Conservation (phyloP, 108 stramenopile species). For the Fistulifera pelliculosa region DNA sequence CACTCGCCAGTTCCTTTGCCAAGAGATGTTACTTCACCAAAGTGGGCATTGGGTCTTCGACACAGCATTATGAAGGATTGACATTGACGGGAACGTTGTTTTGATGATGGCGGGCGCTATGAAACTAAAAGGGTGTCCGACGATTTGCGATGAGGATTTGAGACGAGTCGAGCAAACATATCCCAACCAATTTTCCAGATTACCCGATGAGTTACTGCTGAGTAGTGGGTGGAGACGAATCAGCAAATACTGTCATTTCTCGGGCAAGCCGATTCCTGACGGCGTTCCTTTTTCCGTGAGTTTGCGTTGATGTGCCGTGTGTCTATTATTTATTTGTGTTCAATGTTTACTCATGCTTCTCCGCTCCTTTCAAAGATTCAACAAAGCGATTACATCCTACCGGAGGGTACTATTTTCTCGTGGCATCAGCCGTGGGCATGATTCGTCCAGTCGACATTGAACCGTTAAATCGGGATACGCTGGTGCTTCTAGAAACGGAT, state of each 20-base stretch:
- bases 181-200: constrained; percentile 75
- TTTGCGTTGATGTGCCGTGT: constrained; percentile 1
- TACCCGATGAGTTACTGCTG: constrained; percentile 76
- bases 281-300: constrained; percentile 57
- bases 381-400: constrained; percentile 67
- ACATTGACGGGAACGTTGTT: constrained; percentile 81
- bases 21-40: constrained; percentile 86
- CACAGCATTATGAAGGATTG: constrained; percentile 82
- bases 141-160: constrained; percentile 88
- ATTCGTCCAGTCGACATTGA: constrained; percentile 76
- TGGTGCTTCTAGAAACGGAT: constrained; percentile 78
- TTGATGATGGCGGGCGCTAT: constrained; percentile 79
- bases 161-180: constrained; percentile 77
- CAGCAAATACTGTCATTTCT: constrained; percentile 81
- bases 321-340: background rate
- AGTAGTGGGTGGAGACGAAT: constrained; percentile 79
- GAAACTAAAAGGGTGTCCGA: constrained; percentile 86
- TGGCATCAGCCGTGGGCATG: constrained; percentile 77
- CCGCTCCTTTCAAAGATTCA: constrained; percentile 29
- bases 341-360: background rate
- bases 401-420: constrained; percentile 78
- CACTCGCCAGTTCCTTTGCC: constrained; percentile 70
- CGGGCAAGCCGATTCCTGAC: constrained; percentile 67
- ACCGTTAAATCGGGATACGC: constrained; percentile 67
- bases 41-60: constrained; percentile 66